A percentile compares a stretch with the other conserved stretches of the same genome.
phyloP scores from a whole-genome alignment of 495 filamentous ascomycete species.

The Paragyromitra xinjiangensis region DNA sequence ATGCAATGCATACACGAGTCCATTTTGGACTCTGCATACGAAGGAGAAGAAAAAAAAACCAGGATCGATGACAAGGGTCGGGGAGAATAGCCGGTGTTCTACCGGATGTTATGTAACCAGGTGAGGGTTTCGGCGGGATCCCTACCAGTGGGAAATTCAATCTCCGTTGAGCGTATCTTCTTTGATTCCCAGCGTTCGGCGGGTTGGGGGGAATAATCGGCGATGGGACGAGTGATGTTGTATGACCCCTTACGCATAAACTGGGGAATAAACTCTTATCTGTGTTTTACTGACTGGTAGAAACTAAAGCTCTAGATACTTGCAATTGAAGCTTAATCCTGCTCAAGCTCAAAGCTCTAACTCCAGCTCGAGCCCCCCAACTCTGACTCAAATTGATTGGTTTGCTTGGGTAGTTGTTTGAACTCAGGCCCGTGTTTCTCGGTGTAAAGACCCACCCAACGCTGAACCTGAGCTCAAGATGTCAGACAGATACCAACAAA shows the following conservation, averaged over 20 bases:
- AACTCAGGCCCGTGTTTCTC: too few species aligned
- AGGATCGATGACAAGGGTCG: neutral
- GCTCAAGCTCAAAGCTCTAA: too few species aligned
- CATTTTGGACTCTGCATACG: neutral
- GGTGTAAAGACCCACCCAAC: too few species aligned
- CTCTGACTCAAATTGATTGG: too few species aligned
- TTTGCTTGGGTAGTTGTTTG: too few species aligned
- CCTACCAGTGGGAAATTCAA: neutral
- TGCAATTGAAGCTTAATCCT: too few species aligned
- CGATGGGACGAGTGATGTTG: constrained; percentile 12
- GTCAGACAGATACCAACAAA: too few species aligned
- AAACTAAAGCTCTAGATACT: too few species aligned
- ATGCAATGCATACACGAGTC: neutral
- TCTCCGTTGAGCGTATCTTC: neutral
- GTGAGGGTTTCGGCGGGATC: neutral
- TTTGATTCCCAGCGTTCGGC: neutral
- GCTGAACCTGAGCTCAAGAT: too few species aligned
- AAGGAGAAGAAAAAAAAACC: neutral
- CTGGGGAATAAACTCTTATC: too few species aligned
- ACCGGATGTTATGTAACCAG: neutral
- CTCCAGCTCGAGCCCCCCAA: too few species aligned
- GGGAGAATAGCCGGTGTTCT: neutral
- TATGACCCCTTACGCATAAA: neutral
- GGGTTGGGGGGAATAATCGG: neutral
- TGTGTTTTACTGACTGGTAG: too few species aligned